A percentile compares a stretch with the other conserved stretches of the same genome.
Evolutionary conservation across 805 yeast species (phyloP).

Genomic region (Torulaspora indica): DNA sequence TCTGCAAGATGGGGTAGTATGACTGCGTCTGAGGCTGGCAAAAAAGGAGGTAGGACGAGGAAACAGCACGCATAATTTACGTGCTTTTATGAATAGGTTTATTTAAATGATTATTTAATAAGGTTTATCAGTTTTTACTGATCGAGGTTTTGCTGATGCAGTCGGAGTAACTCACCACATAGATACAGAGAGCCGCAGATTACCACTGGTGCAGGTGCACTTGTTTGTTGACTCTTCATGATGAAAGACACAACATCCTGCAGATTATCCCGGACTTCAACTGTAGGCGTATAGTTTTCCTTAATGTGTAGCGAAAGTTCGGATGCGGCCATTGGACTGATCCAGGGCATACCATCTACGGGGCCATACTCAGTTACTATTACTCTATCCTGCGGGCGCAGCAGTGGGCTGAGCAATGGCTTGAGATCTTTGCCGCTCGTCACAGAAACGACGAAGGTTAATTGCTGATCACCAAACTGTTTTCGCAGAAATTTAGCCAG

Average conservation of each 20-base stretch:
- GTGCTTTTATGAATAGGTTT: conserved; percentile 1
- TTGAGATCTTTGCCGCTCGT: conserved; percentile 65
- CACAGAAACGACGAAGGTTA: conserved; percentile 62
- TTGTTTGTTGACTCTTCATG: conserved; percentile 5
- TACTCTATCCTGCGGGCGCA: conserved; percentile 50
- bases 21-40: neutral
- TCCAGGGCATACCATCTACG: conserved; percentile 96
- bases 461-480: conserved; percentile 23
- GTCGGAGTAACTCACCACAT: conserved; percentile 50
- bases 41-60: conserved; percentile 1
- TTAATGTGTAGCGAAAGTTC: conserved; percentile 23
- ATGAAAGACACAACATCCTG: conserved; percentile 30
- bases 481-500: conserved; percentile 50
- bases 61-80: conserved; percentile 5
- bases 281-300: conserved; percentile 31
- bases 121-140: neutral
- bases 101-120: neutral
- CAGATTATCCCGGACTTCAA: conserved; percentile 26
- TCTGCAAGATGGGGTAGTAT: neutral
- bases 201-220: conserved; percentile 36
- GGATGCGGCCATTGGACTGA: conserved; percentile 43
- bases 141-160: conserved; percentile 29
- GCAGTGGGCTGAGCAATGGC: conserved; percentile 47
- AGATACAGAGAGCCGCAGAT: conserved; percentile 70
- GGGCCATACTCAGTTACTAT: conserved; percentile 58